Evolutionary conservation across 257 asterid genomes (phyloP).

Genomic region (Nicotiana benthamiana): DNA sequence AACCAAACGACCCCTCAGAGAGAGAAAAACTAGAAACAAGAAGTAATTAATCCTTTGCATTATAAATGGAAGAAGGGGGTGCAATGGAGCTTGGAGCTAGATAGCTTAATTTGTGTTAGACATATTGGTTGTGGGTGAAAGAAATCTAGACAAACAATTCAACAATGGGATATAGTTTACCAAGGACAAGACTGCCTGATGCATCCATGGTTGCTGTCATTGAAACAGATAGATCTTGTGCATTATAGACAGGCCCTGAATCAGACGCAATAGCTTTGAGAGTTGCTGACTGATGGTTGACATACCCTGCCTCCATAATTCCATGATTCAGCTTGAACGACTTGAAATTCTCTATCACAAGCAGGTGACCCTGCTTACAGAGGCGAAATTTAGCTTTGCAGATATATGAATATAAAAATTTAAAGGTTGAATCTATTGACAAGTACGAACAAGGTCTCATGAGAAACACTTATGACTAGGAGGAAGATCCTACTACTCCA

Average conservation of each 20-base stretch:
- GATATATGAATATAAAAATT: too few species aligned
- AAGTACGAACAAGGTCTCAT: neutral
- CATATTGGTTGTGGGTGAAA: neutral
- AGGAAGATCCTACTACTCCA: neutral
- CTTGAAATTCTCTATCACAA: slow-evolving; percentile 68
- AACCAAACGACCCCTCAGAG: too few species aligned
- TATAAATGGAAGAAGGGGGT: neutral
- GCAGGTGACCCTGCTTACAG: slow-evolving; percentile 76
- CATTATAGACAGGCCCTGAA: slow-evolving; percentile 30
- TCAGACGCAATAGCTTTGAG: slow-evolving; percentile 29
- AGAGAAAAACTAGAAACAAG: neutral
- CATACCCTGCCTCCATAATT: slow-evolving; percentile 86
- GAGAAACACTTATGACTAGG: neutral
- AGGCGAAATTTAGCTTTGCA: too few species aligned
- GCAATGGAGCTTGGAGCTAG: neutral
- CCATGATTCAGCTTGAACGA: slow-evolving; percentile 80
- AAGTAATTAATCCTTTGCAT: neutral
- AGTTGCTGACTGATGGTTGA: slow-evolving; percentile 60
- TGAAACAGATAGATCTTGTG: slow-evolving; percentile 57
- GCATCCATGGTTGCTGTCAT: slow-evolving; percentile 92
- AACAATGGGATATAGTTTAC: slow-evolving; percentile 24
- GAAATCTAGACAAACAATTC: neutral
- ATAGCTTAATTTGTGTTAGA: neutral
- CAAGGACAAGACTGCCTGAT: slow-evolving; percentile 78
- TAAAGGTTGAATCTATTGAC: too few species aligned